phyloP scores from a whole-genome alignment of 257 asterid genomes.

The Schizonepeta tenuifolia region DNA sequence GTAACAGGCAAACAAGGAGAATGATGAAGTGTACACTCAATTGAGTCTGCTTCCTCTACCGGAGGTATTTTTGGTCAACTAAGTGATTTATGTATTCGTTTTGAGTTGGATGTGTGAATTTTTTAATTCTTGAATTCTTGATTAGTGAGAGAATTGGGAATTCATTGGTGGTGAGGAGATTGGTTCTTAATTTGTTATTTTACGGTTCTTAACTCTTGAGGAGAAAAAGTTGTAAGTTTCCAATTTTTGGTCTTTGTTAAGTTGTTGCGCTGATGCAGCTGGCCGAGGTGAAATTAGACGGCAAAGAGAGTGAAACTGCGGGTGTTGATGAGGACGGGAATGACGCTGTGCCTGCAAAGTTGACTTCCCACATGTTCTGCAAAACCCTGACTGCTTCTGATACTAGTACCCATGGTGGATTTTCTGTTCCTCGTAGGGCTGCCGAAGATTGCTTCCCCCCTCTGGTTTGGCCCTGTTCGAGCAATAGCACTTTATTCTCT shows the following conservation, averaged over 20 bases:
- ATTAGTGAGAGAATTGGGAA: constrained; percentile 15
- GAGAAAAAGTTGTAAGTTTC: neutral
- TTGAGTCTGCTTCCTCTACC: constrained; percentile 77
- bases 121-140: constrained; percentile 10
- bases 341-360: constrained; percentile 57
- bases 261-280: constrained; percentile 43
- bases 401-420: constrained; percentile 98
- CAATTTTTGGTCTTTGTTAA: constrained; percentile 18
- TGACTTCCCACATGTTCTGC: constrained; percentile 97
- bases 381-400: constrained; percentile 97
- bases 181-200: constrained; percentile 18
- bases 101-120: constrained; percentile 17
- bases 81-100: neutral
- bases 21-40: constrained; percentile 96
- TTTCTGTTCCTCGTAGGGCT: constrained; percentile 98
- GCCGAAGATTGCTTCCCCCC: constrained; percentile 99
- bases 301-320: constrained; percentile 59
- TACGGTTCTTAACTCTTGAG: no score
- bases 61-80: constrained; percentile 57
- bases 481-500: constrained; percentile 18
- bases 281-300: constrained; percentile 51
- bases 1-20: constrained; percentile 91
- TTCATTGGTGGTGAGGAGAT: neutral
- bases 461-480: constrained; percentile 56
- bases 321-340: constrained; percentile 60